These are phyloP conservation scores for Chlorella sp. DNA, from an alignment of 139 green algal species.

Conservation along the genomic window DNA sequence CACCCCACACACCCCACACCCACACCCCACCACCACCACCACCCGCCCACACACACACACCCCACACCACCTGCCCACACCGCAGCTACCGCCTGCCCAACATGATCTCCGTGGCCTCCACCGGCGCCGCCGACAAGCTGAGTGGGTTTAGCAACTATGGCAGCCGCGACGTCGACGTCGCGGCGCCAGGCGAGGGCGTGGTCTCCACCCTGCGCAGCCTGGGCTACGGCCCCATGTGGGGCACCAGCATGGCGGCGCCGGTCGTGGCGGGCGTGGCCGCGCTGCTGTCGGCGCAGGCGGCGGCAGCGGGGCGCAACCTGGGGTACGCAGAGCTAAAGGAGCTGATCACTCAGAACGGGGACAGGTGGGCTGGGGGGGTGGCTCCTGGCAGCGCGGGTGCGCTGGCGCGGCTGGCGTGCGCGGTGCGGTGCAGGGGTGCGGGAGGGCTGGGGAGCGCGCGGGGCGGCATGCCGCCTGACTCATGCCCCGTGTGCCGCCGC, in stretches of 20 bases:
- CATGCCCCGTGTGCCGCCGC: too few species aligned
- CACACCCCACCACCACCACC: too few species aligned
- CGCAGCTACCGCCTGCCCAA: conserved; percentile 9
- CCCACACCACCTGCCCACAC: too few species aligned
- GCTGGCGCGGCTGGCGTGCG: too few species aligned
- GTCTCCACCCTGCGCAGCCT: conserved; percentile 12
- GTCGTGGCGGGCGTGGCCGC: conserved; percentile 57
- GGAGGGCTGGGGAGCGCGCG: too few species aligned
- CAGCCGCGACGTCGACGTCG: background rate
- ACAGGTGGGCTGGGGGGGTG: background rate
- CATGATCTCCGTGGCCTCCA: conserved; percentile 30
- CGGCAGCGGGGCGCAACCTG: background rate
- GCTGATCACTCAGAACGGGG: conserved; percentile 4
- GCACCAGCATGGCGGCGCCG: conserved; percentile 90
- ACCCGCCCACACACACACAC: too few species aligned
- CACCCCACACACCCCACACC: too few species aligned
- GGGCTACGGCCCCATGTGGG: conserved; percentile 36
- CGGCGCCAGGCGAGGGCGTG: conserved; percentile 23
- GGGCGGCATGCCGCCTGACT: too few species aligned
- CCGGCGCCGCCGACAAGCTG: background rate
- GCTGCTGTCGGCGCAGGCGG: conserved; percentile 52
- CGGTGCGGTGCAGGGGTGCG: too few species aligned
- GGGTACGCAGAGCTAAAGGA: background rate
- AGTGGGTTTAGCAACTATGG: conserved; percentile 13
- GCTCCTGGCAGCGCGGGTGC: too few species aligned